Evolutionary conservation across 352 stramenopile genomes (phyloP).

Genomic region (Globisporangium recalcitrans): DNA sequence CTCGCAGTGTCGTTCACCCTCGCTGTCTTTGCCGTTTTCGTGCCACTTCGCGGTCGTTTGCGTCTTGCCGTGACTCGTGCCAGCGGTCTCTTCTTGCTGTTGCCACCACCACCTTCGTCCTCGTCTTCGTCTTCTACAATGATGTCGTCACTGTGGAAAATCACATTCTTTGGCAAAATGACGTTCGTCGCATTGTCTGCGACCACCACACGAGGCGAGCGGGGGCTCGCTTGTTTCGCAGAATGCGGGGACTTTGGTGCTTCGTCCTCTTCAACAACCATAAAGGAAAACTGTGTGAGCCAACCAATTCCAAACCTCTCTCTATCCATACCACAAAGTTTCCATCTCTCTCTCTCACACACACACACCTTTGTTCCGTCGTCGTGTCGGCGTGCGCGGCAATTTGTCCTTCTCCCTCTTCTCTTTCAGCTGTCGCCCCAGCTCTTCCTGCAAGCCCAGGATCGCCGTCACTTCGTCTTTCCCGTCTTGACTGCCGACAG

Average conservation of each 20-base stretch:
- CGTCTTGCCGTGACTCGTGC: neutral
- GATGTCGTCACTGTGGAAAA: constrained; percentile 16
- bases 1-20: neutral
- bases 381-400: neutral
- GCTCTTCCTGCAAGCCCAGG: constrained; percentile 1
- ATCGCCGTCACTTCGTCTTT: constrained; percentile 3
- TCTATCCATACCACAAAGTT: no score
- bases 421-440: neutral
- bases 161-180: constrained; percentile 12
- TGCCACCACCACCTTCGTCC: neutral
- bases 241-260: neutral
- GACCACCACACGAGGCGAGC: neutral
- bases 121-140: constrained; percentile 17
- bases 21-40: neutral
- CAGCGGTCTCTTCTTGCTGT: neutral
- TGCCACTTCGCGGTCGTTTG: neutral
- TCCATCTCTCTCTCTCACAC: neutral
- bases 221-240: neutral
- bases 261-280: neutral
- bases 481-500: neutral
- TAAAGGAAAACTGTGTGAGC: neutral
- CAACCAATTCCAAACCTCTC: neutral
- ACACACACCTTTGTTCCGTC: neutral
- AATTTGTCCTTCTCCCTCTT: neutral
- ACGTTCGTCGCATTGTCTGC: neutral